Percentiles rank a stretch among this genome's conserved stretches.
phyloP scores from a whole-genome alignment of 768 basidiomycete genomes.

The Boletus subcaerulescens region DNA sequence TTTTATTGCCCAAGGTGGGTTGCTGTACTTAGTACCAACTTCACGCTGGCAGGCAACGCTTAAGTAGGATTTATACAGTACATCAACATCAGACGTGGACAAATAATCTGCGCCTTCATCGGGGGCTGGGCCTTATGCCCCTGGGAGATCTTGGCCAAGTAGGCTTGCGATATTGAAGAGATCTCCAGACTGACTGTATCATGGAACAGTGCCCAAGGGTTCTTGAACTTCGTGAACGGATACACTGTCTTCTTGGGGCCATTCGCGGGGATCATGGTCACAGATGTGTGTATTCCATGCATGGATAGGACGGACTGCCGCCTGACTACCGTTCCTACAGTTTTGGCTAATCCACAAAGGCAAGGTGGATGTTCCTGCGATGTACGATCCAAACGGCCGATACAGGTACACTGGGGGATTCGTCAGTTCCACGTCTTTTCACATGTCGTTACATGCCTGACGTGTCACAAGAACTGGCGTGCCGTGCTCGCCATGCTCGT shows the following conservation, averaged over 20 bases:
- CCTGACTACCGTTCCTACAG: constrained; percentile 31
- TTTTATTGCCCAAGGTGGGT: constrained; percentile 64
- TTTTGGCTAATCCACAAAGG: constrained; percentile 77
- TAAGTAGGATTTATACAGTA: constrained; percentile 7
- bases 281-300: constrained; percentile 41
- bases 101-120: constrained; percentile 72
- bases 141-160: constrained; percentile 75
- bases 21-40: background rate
- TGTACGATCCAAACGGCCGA: constrained; percentile 77
- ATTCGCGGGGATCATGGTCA: constrained; percentile 71
- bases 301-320: background rate
- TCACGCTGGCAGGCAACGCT: background rate
- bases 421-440: constrained; percentile 35
- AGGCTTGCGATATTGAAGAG: background rate
- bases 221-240: constrained; percentile 75
- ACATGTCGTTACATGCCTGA: background rate
- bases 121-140: constrained; percentile 86
- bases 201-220: constrained; percentile 48
- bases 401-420: constrained; percentile 77
- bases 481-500: constrained; percentile 66
- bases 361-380: constrained; percentile 76
- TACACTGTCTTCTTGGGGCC: constrained; percentile 88
- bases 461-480: constrained; percentile 66
- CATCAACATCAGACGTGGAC: constrained; percentile 78
- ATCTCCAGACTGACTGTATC: background rate